phyloP scores from a whole-genome alignment of 306 rosid genomes.

The Quercus agrifolia region DNA sequence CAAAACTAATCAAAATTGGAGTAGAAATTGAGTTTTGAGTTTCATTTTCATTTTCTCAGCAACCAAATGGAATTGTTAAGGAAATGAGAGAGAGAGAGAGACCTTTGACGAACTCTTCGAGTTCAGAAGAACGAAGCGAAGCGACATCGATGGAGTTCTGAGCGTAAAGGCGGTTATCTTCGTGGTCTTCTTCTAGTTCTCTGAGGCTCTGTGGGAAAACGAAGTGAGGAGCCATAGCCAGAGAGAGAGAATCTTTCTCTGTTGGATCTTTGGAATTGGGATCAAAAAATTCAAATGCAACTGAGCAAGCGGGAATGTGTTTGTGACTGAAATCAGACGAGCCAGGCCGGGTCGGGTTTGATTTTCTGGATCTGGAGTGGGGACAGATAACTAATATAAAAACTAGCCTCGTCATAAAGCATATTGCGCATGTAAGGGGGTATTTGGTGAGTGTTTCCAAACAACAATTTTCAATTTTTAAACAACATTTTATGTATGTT shows the following conservation, averaged over 20 bases:
- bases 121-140: slow-evolving; percentile 55
- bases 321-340: no score
- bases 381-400: no score
- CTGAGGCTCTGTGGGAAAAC: slow-evolving; percentile 61
- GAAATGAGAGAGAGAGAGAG: background rate
- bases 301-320: no score
- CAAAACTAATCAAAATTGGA: background rate
- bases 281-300: background rate
- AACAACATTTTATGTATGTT: no score
- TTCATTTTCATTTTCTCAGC: slow-evolving; percentile 2
- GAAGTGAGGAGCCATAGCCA: slow-evolving; percentile 68
- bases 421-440: no score
- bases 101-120: slow-evolving; percentile 96
- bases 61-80: background rate
- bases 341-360: background rate
- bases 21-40: background rate
- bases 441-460: no score
- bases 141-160: slow-evolving; percentile 42
- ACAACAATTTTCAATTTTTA: no score
- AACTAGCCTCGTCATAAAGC: accelerated
- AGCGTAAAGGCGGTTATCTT: slow-evolving; percentile 55
- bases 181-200: slow-evolving; percentile 62
- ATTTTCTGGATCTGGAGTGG: no score
- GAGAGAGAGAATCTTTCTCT: background rate
- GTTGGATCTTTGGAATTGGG: background rate